phyloP scores from a whole-genome alignment of 441 rosid species.

The Adansonia madagascariensis region DNA sequence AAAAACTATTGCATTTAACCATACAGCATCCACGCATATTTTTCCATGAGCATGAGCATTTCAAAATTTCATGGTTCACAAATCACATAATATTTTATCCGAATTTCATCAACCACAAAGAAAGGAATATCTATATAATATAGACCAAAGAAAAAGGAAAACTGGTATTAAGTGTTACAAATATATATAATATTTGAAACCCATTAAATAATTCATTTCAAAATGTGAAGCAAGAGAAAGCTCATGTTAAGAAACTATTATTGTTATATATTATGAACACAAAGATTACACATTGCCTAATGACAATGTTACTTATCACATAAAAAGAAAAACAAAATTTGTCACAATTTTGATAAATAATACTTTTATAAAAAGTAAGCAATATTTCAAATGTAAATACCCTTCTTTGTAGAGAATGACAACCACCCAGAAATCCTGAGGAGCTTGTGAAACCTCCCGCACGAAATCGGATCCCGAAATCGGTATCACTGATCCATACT shows the following conservation, averaged over 20 bases:
- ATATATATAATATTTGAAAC: not conserved
- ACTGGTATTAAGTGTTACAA: not conserved
- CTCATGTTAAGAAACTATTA: not conserved
- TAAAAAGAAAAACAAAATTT: not conserved
- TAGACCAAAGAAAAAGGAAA: not conserved
- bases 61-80: constrained; percentile 10
- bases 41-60: not conserved
- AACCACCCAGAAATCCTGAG: constrained; percentile 93
- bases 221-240: not conserved
- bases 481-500: constrained; percentile 78
- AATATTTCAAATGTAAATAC: constrained; percentile 40
- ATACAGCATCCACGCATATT: not conserved
- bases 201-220: not conserved
- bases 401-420: constrained; percentile 93
- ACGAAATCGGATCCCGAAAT: constrained; percentile 92
- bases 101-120: not conserved
- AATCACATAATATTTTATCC: not conserved
- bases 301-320: too few species aligned
- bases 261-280: not conserved
- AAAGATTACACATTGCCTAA: not conserved
- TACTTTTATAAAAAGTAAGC: not conserved
- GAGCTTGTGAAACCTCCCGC: constrained; percentile 90
- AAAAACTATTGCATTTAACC: not conserved
- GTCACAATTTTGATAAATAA: not conserved
- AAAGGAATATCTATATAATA: not conserved